phyloP scores from a whole-genome alignment of 2,329 filamentous ascomycete species.

The Fusarium circinatum region DNA sequence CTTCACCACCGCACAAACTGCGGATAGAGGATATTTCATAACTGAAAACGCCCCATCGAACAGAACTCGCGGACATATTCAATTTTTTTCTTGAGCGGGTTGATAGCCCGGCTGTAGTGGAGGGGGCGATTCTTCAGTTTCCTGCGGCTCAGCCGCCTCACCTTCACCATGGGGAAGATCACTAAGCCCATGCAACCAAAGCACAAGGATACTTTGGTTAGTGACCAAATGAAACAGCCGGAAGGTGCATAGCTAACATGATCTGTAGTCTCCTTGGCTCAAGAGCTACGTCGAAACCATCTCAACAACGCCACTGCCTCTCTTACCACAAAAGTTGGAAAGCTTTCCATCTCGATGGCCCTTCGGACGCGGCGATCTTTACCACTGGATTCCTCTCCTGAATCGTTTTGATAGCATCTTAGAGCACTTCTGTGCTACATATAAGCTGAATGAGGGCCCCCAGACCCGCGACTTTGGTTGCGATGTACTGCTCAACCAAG shows the following conservation, averaged over 20 bases:
- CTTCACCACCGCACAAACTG: constrained; percentile 21
- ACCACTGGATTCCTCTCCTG: constrained; percentile 96
- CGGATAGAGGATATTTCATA: constrained; percentile 8
- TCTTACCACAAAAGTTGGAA: constrained; percentile 79
- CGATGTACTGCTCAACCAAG: constrained; percentile 70
- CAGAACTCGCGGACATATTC: constrained; percentile 49
- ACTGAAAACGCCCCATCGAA: constrained; percentile 47
- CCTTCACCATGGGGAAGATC: constrained; percentile 74
- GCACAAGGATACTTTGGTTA: constrained; percentile 74
- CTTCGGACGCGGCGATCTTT: constrained; percentile 93
- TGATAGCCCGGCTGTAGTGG: constrained; percentile 59
- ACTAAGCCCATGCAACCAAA: constrained; percentile 73
- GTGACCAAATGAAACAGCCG: constrained; percentile 33
- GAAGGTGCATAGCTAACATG: constrained; percentile 41
- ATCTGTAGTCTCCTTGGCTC: constrained; percentile 82
- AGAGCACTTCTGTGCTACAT: constrained; percentile 81
- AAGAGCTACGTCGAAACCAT: constrained; percentile 80
- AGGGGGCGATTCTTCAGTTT: constrained; percentile 63
- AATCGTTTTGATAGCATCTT: constrained; percentile 94
- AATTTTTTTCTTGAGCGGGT: constrained; percentile 48
- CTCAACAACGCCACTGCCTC: constrained; percentile 74
- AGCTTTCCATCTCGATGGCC: constrained; percentile 92
- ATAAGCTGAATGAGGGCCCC: constrained; percentile 81
- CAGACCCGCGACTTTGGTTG: constrained; percentile 81
- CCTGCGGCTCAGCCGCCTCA: constrained; percentile 68